Evolutionary conservation across 169 alveolate species (phyloP).

Genomic region (Plasmodium fragile): DNA sequence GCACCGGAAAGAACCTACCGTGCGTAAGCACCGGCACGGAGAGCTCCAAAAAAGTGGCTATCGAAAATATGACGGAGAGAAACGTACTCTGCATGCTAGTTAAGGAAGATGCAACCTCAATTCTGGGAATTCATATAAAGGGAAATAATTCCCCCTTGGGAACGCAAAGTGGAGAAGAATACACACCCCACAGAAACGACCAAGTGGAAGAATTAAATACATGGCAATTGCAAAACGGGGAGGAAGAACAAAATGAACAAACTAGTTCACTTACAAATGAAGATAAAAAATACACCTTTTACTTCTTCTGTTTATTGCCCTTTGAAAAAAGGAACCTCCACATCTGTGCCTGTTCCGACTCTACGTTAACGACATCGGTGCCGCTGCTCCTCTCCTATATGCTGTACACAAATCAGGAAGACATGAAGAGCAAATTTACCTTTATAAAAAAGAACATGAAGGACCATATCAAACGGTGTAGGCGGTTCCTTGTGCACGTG

Average conservation of each 20-base stretch:
- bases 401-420: conserved; percentile 59
- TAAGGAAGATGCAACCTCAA: conserved; percentile 29
- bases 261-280: conserved; percentile 25
- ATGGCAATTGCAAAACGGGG: conserved; percentile 16
- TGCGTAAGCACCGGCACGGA: conserved; percentile 70
- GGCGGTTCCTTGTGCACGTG: conserved; percentile 31
- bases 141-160: conserved; percentile 13
- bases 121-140: conserved; percentile 40
- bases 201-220: neutral
- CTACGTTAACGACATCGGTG: conserved; percentile 19
- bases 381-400: conserved; percentile 34
- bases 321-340: conserved; percentile 59
- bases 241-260: conserved; percentile 10
- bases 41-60: conserved; percentile 43
- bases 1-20: conserved; percentile 33
- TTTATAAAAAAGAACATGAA: conserved; percentile 51
- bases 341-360: conserved; percentile 42
- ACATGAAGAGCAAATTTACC: conserved; percentile 47
- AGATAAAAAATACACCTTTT: conserved; percentile 59
- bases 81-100: conserved; percentile 50
- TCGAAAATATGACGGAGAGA: conserved; percentile 71
- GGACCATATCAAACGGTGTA: conserved; percentile 58
- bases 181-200: neutral
- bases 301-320: conserved; percentile 54
- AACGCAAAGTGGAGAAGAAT: neutral